A percentile compares a stretch with the other conserved stretches of the same genome.
Conservation (phyloP, 306 rosid genomes). For the Cicer judaicum region DNA sequence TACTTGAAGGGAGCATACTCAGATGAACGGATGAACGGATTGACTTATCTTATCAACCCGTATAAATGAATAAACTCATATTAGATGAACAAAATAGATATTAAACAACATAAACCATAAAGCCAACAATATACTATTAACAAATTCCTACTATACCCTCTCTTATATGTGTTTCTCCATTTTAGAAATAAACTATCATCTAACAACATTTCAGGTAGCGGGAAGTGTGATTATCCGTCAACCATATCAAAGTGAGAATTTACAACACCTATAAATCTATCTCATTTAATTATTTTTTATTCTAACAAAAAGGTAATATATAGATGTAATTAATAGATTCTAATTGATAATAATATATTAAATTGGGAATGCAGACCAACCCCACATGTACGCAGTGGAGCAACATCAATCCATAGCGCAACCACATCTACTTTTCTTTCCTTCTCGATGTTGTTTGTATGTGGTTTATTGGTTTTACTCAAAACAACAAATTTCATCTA, state of each 20-base stretch:
- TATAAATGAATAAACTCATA: no score
- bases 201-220: slow-evolving; percentile 64
- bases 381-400: not conserved
- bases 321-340: slow-evolving; percentile 31
- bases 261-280: slow-evolving; percentile 16
- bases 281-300: slow-evolving; percentile 15
- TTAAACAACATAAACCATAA: no score
- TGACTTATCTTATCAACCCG: no score
- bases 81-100: no score
- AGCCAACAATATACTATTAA: no score
- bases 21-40: no score
- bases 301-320: not conserved
- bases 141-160: no score
- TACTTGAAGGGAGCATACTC: no score
- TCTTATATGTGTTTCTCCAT: not conserved
- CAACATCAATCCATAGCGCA: slow-evolving; percentile 36
- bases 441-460: slow-evolving; percentile 46
- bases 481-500: slow-evolving; percentile 54
- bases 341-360: slow-evolving; percentile 18
- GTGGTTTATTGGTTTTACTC: slow-evolving; percentile 57
- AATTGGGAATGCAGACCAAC: slow-evolving; percentile 54
- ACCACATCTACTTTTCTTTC: slow-evolving; percentile 56
- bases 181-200: slow-evolving; percentile 35
- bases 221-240: slow-evolving; percentile 67
- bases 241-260: slow-evolving; percentile 62